phyloP scores from a whole-genome alignment of 768 basidiomycete species.

The Leccinum longicurvipes region DNA sequence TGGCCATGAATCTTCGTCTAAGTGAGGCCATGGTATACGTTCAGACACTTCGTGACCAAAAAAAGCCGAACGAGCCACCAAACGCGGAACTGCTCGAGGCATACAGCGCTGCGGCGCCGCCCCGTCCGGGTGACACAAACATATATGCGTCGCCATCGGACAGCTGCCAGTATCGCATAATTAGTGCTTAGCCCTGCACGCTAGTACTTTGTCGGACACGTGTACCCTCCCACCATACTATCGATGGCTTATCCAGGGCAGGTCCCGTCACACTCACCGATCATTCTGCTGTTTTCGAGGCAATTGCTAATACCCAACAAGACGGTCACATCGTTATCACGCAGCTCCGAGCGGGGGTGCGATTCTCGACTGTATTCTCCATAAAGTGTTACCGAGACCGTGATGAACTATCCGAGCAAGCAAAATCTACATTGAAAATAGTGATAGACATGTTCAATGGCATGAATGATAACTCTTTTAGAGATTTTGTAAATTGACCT shows the following conservation, averaged over 20 bases:
- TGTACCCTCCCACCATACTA: constrained; percentile 1
- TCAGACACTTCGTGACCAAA: constrained; percentile 28
- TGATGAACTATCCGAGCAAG: constrained; percentile 22
- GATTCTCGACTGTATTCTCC: constrained; percentile 20
- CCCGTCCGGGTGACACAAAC: neutral
- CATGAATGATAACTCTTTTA: constrained; percentile 1
- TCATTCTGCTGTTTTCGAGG: constrained; percentile 26
- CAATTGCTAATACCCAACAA: constrained; percentile 29
- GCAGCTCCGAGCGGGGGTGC: constrained; percentile 23
- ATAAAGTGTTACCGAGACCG: constrained; percentile 19
- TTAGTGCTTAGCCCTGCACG: neutral
- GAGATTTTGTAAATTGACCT: neutral
- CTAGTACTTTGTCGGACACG: constrained; percentile 16
- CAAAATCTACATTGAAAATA: constrained; percentile 13
- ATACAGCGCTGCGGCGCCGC: no score
- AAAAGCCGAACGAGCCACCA: constrained; percentile 25
- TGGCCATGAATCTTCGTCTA: constrained; percentile 45
- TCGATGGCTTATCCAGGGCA: constrained; percentile 11
- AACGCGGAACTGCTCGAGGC: no score
- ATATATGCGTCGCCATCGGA: neutral
- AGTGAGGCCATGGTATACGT: constrained; percentile 35
- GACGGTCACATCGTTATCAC: constrained; percentile 33
- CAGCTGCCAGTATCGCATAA: neutral
- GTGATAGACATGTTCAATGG: constrained; percentile 21
- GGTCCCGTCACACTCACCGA: constrained; percentile 24